A percentile compares a stretch with the other conserved stretches of the same genome.
phyloP scores from a whole-genome alignment of 306 rosid species.

The Dryas alaskensis region DNA sequence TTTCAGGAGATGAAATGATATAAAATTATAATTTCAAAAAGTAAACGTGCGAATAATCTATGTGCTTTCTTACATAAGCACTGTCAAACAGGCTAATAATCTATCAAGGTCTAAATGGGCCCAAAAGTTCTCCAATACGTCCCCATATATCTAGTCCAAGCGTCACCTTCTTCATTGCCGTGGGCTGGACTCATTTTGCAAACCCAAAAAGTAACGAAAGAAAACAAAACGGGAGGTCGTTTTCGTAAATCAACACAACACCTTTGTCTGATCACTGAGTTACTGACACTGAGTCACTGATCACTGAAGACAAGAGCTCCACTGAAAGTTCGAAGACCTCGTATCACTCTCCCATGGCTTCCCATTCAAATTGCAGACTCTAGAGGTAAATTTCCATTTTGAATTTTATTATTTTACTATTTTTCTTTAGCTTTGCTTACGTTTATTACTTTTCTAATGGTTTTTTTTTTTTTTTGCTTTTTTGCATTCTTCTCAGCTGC shows the following conservation, averaged over 20 bases:
- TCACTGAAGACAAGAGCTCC: neutral
- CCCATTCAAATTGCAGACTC: neutral
- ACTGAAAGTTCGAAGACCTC: neutral
- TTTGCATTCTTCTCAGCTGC: constrained; percentile 6
- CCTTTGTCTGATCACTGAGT: neutral
- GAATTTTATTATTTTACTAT: neutral
- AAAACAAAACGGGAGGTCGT: neutral
- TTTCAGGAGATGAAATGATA: no score
- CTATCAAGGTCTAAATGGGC: no score
- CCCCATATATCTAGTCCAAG: no score
- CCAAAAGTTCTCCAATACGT: no score
- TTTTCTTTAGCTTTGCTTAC: neutral
- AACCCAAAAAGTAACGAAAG: neutral
- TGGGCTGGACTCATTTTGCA: neutral
- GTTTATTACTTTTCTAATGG: no score
- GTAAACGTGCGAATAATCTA: no score
- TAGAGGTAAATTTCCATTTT: neutral
- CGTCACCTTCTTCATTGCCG: no score
- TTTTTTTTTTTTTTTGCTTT: no score
- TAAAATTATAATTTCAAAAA: no score
- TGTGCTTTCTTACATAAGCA: no score
- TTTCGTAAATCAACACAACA: neutral
- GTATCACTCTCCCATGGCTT: neutral
- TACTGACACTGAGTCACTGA: neutral
- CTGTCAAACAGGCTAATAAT: no score